These are phyloP conservation scores for Calonectria pteridis DNA, from an alignment of 2,329 filamentous ascomycete genomes.

Conservation along the genomic window DNA sequence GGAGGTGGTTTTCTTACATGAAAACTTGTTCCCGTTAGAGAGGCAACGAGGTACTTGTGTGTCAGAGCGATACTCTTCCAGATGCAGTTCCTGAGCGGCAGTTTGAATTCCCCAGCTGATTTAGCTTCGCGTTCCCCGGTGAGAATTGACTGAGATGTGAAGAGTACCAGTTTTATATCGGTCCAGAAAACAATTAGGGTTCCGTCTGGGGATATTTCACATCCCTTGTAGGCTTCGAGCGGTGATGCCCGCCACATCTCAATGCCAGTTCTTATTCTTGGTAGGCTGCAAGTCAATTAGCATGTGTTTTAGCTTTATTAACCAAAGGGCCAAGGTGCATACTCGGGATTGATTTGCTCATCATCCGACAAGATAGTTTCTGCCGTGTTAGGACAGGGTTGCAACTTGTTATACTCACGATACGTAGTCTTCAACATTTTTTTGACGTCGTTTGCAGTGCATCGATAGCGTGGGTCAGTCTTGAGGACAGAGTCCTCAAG, in stretches of 20 bases:
- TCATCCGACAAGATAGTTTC: neutral
- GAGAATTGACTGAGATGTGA: neutral
- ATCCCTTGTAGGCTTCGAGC: neutral
- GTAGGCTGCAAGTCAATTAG: neutral
- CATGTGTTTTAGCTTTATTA: neutral
- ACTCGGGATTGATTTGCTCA: neutral
- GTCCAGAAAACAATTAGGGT: neutral
- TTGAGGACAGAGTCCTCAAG: neutral
- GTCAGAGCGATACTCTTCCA: neutral
- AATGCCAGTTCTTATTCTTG: neutral
- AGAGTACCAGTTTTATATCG: neutral
- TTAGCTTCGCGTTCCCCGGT: neutral
- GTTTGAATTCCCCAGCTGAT: neutral
- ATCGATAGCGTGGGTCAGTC: neutral
- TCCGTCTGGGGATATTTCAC: neutral
- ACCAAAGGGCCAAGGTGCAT: neutral
- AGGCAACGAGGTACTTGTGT: neutral
- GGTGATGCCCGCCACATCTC: neutral
- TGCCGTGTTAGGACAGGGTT: neutral
- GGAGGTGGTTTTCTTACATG: neutral
- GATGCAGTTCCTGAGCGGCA: neutral
- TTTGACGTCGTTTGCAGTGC: neutral
- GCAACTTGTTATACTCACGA: neutral
- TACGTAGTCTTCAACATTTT: neutral
- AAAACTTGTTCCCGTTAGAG: neutral